Conservation (phyloP, 2,329 filamentous ascomycete species). For the Rhytidhysteron rufulum region DNA sequence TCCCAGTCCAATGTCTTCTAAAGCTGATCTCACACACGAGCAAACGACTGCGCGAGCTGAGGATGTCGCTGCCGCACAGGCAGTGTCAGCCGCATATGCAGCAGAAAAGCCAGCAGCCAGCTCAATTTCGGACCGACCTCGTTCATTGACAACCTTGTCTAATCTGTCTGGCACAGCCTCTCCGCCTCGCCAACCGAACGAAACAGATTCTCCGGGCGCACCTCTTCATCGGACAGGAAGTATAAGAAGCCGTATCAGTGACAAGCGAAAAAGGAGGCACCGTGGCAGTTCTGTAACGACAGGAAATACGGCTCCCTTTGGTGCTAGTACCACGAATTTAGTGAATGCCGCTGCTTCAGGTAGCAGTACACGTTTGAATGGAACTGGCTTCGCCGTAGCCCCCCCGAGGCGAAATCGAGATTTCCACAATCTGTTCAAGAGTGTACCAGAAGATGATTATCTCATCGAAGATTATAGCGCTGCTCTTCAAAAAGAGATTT, state of each 20-base stretch:
- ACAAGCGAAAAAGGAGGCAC: slow-evolving; percentile 59
- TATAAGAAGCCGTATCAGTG: slow-evolving; percentile 52
- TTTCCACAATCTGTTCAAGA: slow-evolving; percentile 90
- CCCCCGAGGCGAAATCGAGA: slow-evolving; percentile 95
- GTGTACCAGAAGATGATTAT: slow-evolving; percentile 96
- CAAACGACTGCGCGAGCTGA: slow-evolving; percentile 55
- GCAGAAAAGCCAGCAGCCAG: slow-evolving; percentile 35
- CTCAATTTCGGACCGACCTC: slow-evolving; percentile 32
- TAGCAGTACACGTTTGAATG: slow-evolving; percentile 74
- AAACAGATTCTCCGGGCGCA: slow-evolving; percentile 57
- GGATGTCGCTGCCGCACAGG: slow-evolving; percentile 56
- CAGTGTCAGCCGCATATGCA: slow-evolving; percentile 59
- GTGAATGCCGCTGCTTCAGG: slow-evolving; percentile 57
- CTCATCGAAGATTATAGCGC: slow-evolving; percentile 98
- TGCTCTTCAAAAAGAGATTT: slow-evolving; percentile 89
- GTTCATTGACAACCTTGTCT: slow-evolving; percentile 38
- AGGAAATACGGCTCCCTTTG: slow-evolving; percentile 64
- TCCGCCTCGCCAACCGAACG: slow-evolving; percentile 63
- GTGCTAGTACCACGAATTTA: slow-evolving; percentile 66
- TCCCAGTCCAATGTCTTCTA: slow-evolving; percentile 56
- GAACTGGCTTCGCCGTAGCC: slow-evolving; percentile 93
- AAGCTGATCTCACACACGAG: slow-evolving; percentile 55
- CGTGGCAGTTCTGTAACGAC: slow-evolving; percentile 72
- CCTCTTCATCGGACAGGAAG: slow-evolving; percentile 53
- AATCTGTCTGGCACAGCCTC: slow-evolving; percentile 21